A percentile compares a stretch with the other conserved stretches of the same genome.
These are phyloP conservation scores for Chaetoceros muelleri DNA, from an alignment of 108 stramenopile species.

Conservation along the genomic window DNA sequence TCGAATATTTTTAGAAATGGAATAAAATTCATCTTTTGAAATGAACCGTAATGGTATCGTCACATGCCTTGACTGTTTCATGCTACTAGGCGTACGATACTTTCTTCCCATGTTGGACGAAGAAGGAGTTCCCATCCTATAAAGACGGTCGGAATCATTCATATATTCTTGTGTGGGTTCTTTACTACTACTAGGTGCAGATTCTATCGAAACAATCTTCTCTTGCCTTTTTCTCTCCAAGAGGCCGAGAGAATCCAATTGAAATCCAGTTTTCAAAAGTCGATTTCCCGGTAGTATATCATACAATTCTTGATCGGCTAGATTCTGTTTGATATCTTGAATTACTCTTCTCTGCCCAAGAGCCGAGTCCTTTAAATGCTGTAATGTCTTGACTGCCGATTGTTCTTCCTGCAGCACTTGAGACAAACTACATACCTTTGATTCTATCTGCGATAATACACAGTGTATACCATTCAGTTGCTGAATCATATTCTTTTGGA, in stretches of 20 bases:
- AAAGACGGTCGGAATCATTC: not conserved
- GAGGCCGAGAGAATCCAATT: not conserved
- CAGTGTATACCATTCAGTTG: not conserved
- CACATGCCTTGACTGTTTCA: not conserved
- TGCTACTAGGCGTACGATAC: not conserved
- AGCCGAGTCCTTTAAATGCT: not conserved
- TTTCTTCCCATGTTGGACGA: not conserved
- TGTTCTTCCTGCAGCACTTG: not conserved
- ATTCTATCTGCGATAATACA: not conserved
- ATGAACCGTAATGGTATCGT: not conserved
- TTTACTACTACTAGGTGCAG: not conserved
- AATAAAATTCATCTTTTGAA: not conserved
- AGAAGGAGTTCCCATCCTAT: not conserved
- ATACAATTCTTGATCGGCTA: not conserved
- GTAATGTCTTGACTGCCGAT: not conserved
- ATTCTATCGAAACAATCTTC: too few relatives aligned
- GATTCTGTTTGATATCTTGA: not conserved
- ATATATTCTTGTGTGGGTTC: not conserved
- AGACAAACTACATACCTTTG: not conserved
- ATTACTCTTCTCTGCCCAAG: not conserved
- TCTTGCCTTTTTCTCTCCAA: not conserved
- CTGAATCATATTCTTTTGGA: not conserved
- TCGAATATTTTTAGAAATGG: not conserved
- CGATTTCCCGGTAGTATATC: conserved; percentile 1
- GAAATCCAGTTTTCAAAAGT: not conserved